Evolutionary conservation across 2,329 filamentous ascomycete species (phyloP), one percentile per base, ranked within the genome.

Genomic region (Colletotrichum sp.): DNA sequence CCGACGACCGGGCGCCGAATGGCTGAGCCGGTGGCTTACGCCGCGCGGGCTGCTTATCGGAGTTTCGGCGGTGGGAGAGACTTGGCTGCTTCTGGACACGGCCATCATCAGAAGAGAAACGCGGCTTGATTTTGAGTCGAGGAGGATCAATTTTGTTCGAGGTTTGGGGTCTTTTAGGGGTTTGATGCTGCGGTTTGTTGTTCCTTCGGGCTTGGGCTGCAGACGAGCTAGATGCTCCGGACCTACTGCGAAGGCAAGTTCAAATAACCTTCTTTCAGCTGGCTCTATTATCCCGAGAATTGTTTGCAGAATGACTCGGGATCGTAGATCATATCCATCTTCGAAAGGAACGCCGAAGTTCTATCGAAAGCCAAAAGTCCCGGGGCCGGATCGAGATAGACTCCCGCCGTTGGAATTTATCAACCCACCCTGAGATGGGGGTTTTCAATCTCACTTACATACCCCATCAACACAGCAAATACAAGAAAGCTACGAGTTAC

Each of bases 261-360:
- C 6, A n/a, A 13, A 51, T 51, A 51, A 51, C 43, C 43, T 51
- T 51, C n/a, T 21, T 21, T 24, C 43, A 51, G n/a, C 43, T 51
- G n/a, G 43, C n/a, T 3, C 11, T 21, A 8, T 51, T 51, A 5
- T 5, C 43, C 43, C 43, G 43, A 51, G 11, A 51, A 51, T 51
- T 21, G 3, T 13, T 51, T 21, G 0, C 43, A 21, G 43, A 51
- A 51, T 51, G 43, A 51, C 43, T 51, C 43, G 43, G n/a, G 43
- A 0, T 0, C 0, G 43, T 12, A 51, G 43, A 51, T 51, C 43
- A 21, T 51, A 4, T 2, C 43, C n/a, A 0, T 13, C n/a, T 51
- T 51, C 43, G 43, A 51, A 13, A 51, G 43, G n/a, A 11, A 51
- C n/a, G 43, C 43, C 43, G 43, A 51, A 13, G n/a, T 13, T 51